These are phyloP conservation scores for Oidium heveae DNA, from an alignment of 2,329 filamentous ascomycete genomes.

Conservation along the genomic window DNA sequence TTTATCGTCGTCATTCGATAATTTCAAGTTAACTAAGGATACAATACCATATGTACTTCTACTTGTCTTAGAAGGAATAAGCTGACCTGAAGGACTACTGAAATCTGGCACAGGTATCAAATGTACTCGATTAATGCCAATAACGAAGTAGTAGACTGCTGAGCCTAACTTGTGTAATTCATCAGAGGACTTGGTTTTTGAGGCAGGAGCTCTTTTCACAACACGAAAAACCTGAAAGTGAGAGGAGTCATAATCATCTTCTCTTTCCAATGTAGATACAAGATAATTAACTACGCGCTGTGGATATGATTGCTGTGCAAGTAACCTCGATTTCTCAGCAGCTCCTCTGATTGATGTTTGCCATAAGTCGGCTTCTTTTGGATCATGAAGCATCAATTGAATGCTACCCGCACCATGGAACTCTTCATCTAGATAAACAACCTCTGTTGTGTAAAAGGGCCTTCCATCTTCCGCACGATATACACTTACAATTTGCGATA, in stretches of 20 bases:
- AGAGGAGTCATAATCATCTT: conserved; percentile 41
- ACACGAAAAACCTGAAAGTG: conserved; percentile 45
- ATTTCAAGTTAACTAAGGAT: conserved; percentile 30
- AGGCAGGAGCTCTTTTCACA: conserved; percentile 30
- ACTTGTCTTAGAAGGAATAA: conserved; percentile 19
- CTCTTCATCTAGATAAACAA: conserved; percentile 42
- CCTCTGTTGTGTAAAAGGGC: conserved; percentile 39
- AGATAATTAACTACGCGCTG: conserved; percentile 34
- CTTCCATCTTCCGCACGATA: conserved; percentile 42
- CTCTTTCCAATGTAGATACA: conserved; percentile 33
- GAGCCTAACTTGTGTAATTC: conserved; percentile 39
- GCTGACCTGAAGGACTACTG: conserved; percentile 20
- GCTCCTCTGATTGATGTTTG: conserved; percentile 33
- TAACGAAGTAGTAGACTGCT: conserved; percentile 39
- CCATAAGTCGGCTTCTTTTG: conserved; percentile 40
- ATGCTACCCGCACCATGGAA: conserved; percentile 32
- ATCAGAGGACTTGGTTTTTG: conserved; percentile 31
- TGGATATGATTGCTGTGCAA: conserved; percentile 27
- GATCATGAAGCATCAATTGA: conserved; percentile 36
- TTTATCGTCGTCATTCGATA: conserved; percentile 36
- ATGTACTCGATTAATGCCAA: conserved; percentile 45
- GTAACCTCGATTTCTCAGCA: conserved; percentile 26
- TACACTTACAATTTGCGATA: conserved; percentile 41
- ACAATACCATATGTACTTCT: conserved; percentile 34
- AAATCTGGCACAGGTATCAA: conserved; percentile 37